Conservation (phyloP, 768 basidiomycete genomes). For the Russula emetica region DNA sequence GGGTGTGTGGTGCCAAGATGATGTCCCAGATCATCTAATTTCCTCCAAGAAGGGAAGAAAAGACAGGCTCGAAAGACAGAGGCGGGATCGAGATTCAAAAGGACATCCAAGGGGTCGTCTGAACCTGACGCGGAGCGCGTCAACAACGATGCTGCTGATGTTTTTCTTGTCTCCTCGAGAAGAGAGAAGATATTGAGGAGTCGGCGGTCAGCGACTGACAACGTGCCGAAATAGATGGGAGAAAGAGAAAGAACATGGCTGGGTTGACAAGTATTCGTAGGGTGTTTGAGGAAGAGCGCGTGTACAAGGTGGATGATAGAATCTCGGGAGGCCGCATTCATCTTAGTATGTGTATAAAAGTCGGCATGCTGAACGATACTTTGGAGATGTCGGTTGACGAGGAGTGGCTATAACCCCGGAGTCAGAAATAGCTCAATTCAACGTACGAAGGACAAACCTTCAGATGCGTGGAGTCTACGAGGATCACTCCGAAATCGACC, state of each 20-base stretch:
- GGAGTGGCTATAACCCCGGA: slow-evolving; percentile 46
- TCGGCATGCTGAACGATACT: slow-evolving; percentile 64
- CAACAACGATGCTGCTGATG: slow-evolving; percentile 61
- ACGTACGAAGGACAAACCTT: slow-evolving; percentile 49
- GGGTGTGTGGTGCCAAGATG: slow-evolving; percentile 26
- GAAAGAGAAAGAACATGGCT: slow-evolving; percentile 78
- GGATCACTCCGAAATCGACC: slow-evolving; percentile 32
- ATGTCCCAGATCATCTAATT: slow-evolving; percentile 39
- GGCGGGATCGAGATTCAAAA: slow-evolving; percentile 66
- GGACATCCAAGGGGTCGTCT: slow-evolving; percentile 52
- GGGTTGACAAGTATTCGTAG: slow-evolving; percentile 79
- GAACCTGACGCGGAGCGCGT: slow-evolving; percentile 46
- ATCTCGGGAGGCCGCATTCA: slow-evolving; percentile 37
- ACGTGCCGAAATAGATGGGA: slow-evolving; percentile 67
- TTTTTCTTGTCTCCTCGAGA: slow-evolving; percentile 67
- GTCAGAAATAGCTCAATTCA: not conserved
- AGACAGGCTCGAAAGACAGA: slow-evolving; percentile 67
- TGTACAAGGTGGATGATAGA: slow-evolving; percentile 55
- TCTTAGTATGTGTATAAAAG: slow-evolving; percentile 48
- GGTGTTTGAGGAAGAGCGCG: slow-evolving; percentile 68
- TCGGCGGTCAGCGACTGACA: slow-evolving; percentile 57
- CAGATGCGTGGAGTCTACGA: slow-evolving; percentile 36
- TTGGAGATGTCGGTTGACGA: slow-evolving; percentile 75
- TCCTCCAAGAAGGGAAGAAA: slow-evolving; percentile 64
- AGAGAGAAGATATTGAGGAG: slow-evolving; percentile 73